These are phyloP conservation scores for Suhomyces atakaporum DNA, from an alignment of 1,139 yeast species.

Conservation along the genomic window DNA sequence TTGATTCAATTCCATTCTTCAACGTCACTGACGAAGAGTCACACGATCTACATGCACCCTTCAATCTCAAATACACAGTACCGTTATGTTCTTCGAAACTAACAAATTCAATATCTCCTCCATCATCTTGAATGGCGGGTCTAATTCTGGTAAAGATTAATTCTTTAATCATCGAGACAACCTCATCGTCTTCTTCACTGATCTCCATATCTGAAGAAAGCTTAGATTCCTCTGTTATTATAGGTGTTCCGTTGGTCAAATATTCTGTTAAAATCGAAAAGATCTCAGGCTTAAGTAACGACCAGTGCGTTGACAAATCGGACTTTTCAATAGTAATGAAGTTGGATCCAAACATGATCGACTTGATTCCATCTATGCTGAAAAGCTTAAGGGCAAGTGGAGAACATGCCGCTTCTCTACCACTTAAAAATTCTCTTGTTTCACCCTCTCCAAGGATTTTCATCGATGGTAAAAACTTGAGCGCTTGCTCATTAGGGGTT, in stretches of 20 bases:
- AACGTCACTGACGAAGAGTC: slow-evolving; percentile 75
- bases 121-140: slow-evolving; percentile 90
- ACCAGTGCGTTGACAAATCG: slow-evolving; percentile 59
- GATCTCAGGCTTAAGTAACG: slow-evolving; percentile 82
- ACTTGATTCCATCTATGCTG: slow-evolving; percentile 51
- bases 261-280: slow-evolving; percentile 83
- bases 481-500: slow-evolving; percentile 51
- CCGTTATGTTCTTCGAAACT: slow-evolving; percentile 64
- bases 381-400: slow-evolving; percentile 57
- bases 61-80: slow-evolving; percentile 62
- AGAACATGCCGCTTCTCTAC: slow-evolving; percentile 55
- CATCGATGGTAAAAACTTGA: slow-evolving; percentile 50
- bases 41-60: slow-evolving; percentile 82
- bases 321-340: slow-evolving; percentile 85
- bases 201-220: slow-evolving; percentile 42
- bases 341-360: slow-evolving; percentile 56
- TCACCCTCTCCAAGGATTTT: slow-evolving; percentile 45
- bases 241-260: slow-evolving; percentile 70
- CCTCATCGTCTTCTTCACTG: slow-evolving; percentile 68
- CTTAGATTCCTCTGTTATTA: slow-evolving; percentile 39
- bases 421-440: slow-evolving; percentile 55
- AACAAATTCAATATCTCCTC: slow-evolving; percentile 79
- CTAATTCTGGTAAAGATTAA: slow-evolving; percentile 89
- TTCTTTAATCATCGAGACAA: slow-evolving; percentile 90
- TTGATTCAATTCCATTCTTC: slow-evolving; percentile 78